Base-by-base conservation (phyloP, 2,329 filamentous ascomycete species). In the Harringtonia aguacate region DNA sequence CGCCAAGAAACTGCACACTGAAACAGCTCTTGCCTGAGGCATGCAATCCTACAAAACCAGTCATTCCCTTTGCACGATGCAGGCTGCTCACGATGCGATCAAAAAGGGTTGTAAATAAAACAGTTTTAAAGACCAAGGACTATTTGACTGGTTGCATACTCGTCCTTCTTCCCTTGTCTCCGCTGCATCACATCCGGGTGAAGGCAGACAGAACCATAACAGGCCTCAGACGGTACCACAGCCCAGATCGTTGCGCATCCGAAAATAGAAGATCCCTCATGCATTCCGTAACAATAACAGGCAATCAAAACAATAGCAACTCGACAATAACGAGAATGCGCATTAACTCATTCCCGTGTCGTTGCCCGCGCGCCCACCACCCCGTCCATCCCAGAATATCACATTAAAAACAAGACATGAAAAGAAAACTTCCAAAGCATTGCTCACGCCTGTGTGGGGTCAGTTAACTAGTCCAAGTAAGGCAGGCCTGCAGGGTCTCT, bases 271-370 rank as follows among this genome's bases (percentile, higher is more conserved):
- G 40, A 50, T 44, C 41, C 46, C 46, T 46, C 48, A 40, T 47
- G 46, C 44, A 48, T 20, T 30, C 46, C 46, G 29, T 45, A 57
- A 50, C 43, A 49, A 55, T 54, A 57, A 50, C 7, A 57, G 53
- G 42, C 4, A 34, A 50, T 53, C 43, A 46, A 55, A 51, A 50
- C 44, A 51, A 53, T 52, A 43, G 46, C 38, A 39, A 39, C 9
- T 42, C 33, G 43, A 46, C 49, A 47, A 36, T 36, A 46, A 46
- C 39, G 49, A 44, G 47, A 48, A 44, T 27, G 45, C 36, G 41
- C 45, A 42, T 44, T 39, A 44, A 45, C 37, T 52, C 48, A 50
- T 46, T 50, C 50, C 50, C 48, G 28, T 46, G 44, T 45, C 48
- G 44, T 47, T 45, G 46, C 43, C 50, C 48, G 45, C 46, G 50